phyloP scores from a whole-genome alignment of 257 asterid species.

The Avicennia marina region DNA sequence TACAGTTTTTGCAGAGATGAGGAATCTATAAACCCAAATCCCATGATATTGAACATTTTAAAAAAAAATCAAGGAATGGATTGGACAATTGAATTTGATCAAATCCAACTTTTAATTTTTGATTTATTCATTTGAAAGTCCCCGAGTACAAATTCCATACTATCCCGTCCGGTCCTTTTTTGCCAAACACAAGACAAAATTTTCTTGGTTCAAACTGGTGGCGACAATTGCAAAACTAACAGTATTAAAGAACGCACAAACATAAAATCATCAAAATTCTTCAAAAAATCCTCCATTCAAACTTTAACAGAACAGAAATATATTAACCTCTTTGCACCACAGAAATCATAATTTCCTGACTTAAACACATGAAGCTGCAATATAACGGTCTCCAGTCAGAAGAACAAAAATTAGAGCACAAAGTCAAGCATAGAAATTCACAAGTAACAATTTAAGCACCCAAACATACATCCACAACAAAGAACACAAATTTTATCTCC shows the following conservation, averaged over 20 bases:
- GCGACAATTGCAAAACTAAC: no score
- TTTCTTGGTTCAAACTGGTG: background rate
- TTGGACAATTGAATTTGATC: background rate
- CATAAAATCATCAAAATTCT: no score
- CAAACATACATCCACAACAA: conserved; percentile 2
- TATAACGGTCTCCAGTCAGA: no score
- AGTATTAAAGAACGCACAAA: no score
- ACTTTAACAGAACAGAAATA: no score
- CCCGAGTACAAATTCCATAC: background rate
- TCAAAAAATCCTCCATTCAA: no score
- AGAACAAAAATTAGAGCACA: background rate
- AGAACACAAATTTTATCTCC: background rate
- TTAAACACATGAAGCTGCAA: no score
- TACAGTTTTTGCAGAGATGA: no score
- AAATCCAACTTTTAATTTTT: background rate
- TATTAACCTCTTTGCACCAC: no score
- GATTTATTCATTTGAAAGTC: background rate
- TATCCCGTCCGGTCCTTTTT: background rate
- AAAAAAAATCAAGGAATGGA: background rate
- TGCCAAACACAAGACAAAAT: background rate
- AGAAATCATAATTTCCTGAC: no score
- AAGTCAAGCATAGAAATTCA: background rate
- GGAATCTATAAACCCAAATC: background rate
- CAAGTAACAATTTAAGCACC: background rate
- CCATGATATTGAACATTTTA: background rate